These are phyloP conservation scores for Guillardia theta DNA, from an alignment of 78 protist species.

Conservation along the genomic window DNA sequence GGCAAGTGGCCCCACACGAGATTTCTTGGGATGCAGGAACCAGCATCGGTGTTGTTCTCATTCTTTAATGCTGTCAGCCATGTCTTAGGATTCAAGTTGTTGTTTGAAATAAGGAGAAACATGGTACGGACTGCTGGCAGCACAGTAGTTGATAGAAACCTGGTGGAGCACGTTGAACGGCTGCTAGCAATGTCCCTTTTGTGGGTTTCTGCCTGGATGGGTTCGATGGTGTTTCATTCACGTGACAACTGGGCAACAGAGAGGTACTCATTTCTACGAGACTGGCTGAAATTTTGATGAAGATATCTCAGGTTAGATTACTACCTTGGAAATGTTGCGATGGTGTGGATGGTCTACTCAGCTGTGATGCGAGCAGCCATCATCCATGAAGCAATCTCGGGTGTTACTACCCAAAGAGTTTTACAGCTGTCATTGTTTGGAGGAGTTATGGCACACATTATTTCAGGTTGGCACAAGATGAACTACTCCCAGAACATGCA, in stretches of 20 bases:
- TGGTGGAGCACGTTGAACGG: background rate
- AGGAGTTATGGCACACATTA: background rate
- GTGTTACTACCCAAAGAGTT: background rate
- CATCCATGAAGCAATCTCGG: background rate
- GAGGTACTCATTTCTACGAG: background rate
- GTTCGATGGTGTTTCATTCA: background rate
- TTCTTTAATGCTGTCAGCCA: background rate
- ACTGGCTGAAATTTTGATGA: background rate
- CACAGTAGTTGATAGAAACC: background rate
- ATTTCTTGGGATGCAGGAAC: background rate
- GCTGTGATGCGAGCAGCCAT: background rate
- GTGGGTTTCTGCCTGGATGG: background rate
- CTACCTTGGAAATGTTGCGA: background rate
- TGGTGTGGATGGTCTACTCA: background rate
- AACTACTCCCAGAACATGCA: constrained; percentile 1
- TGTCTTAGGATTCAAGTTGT: background rate
- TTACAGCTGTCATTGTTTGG: too few relatives aligned
- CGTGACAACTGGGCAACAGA: background rate
- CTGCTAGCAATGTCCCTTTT: background rate
- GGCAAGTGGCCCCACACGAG: background rate
- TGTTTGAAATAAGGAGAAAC: background rate
- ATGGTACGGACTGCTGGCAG: background rate
- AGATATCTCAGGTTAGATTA: background rate
- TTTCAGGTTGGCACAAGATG: background rate
- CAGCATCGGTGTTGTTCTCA: background rate